Conservation (phyloP, 257 asterid genomes). For the Coffea canephora region DNA sequence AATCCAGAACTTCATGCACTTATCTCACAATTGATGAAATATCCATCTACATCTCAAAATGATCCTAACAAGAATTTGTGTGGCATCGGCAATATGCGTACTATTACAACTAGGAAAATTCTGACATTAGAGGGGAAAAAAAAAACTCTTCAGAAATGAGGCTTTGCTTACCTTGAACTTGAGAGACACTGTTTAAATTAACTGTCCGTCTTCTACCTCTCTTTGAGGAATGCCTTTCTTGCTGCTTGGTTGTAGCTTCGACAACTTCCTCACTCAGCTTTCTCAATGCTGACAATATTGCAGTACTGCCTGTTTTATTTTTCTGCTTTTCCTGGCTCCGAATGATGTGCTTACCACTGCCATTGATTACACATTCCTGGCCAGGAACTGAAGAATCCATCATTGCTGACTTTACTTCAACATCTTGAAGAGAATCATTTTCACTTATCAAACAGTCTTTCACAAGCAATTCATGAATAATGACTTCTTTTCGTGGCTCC, state of each 20-base stretch:
- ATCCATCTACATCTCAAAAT: background rate
- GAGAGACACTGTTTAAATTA: slow-evolving; percentile 27
- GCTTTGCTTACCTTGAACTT: slow-evolving; percentile 37
- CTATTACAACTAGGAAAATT: background rate
- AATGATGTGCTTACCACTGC: slow-evolving; percentile 20
- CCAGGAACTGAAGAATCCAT: slow-evolving; percentile 21
- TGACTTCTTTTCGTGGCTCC: slow-evolving; percentile 19
- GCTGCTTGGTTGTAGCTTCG: slow-evolving; percentile 31
- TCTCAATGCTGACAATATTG: slow-evolving; percentile 17
- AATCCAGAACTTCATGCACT: background rate
- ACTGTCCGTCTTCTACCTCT: slow-evolving; percentile 39
- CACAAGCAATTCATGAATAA: slow-evolving; percentile 21
- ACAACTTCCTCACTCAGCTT: slow-evolving; percentile 26
- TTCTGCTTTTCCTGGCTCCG: slow-evolving; percentile 23
- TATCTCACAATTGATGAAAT: background rate
- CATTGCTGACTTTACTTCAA: slow-evolving; percentile 23
- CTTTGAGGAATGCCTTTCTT: slow-evolving; percentile 31
- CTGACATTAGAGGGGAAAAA: background rate
- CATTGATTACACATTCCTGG: slow-evolving; percentile 21
- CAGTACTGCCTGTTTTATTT: slow-evolving; percentile 21
- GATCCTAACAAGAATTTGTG: background rate
- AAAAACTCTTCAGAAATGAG: background rate
- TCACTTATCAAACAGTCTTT: slow-evolving; percentile 22
- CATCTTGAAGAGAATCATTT: slow-evolving; percentile 24
- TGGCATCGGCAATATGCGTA: background rate